A percentile compares a stretch with the other conserved stretches of the same genome.
phyloP scores from a whole-genome alignment of 73 alveolate species.

The Paramecium caudatum region DNA sequence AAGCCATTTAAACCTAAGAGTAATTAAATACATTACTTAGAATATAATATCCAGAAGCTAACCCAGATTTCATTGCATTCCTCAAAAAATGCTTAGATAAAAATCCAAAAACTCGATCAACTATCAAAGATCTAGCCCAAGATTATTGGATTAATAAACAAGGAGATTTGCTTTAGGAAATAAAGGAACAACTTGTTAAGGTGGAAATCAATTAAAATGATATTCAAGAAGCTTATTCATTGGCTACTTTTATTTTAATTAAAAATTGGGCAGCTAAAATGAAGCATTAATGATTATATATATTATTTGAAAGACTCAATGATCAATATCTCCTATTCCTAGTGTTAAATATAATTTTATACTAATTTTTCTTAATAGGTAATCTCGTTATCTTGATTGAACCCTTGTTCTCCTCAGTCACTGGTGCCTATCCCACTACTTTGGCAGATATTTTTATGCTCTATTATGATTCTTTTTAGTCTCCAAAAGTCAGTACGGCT shows the following conservation, averaged over 20 bases:
- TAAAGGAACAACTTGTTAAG: neutral
- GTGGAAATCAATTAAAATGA: conserved; percentile 34
- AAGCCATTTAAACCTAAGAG: conserved; percentile 78
- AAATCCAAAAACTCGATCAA: conserved; percentile 89
- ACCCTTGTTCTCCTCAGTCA: no score
- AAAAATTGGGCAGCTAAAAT: conserved; percentile 54
- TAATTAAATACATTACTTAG: conserved; percentile 71
- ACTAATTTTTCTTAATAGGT: no score
- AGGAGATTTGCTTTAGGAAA: neutral
- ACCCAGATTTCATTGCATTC: conserved; percentile 54
- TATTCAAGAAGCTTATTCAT: conserved; percentile 34
- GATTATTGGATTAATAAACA: conserved; percentile 91
- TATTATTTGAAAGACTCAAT: no score
- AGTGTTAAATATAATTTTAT: no score
- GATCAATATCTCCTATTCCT: no score
- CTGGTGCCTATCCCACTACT: conserved; percentile 23
- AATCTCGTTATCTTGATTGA: no score
- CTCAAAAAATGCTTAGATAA: conserved; percentile 82
- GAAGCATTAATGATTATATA: conserved; percentile 39
- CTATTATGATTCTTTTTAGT: neutral
- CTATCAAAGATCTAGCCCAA: conserved; percentile 83
- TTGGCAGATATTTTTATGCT: conserved; percentile 9
- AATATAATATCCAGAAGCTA: conserved; percentile 80
- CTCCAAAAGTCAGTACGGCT: conserved; percentile 12
- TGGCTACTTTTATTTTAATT: conserved; percentile 48